These are phyloP conservation scores for Botryotinia globosa DNA, from an alignment of 2,329 filamentous ascomycete species.

Conservation along the genomic window DNA sequence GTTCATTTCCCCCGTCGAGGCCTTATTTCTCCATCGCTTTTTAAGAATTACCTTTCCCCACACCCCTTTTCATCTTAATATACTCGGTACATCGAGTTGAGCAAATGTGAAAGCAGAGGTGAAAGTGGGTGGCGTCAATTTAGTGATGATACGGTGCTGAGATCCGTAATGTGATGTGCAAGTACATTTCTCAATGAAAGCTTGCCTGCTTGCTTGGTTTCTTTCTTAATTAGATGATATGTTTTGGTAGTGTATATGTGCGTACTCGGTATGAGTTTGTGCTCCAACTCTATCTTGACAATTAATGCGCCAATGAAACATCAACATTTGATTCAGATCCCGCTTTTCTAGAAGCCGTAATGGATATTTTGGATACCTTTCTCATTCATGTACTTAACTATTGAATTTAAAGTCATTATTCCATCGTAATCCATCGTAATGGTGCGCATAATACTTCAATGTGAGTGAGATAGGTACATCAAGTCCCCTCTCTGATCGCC, in stretches of 20 bases:
- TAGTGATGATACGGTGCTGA: conserved; percentile 3
- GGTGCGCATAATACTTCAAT: background rate
- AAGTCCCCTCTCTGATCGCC: background rate
- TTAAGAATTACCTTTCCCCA: background rate
- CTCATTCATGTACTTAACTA: background rate
- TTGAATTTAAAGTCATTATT: background rate
- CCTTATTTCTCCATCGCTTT: conserved; percentile 1
- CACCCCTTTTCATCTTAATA: background rate
- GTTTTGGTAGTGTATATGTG: background rate
- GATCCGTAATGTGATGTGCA: background rate
- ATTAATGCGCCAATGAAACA: conserved; percentile 12
- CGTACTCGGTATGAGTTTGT: background rate
- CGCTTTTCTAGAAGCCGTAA: background rate
- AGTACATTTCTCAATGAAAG: background rate
- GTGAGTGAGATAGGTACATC: background rate
- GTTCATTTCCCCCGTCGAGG: background rate
- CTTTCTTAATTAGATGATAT: background rate
- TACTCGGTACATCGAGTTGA: conserved; percentile 3
- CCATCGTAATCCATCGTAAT: conserved; percentile 10
- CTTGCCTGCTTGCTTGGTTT: background rate
- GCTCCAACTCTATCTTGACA: background rate
- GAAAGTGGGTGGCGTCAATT: conserved; percentile 1
- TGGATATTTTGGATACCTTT: background rate
- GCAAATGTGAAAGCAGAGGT: background rate
- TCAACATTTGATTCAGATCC: too few species aligned